Percentiles rank a stretch among this genome's conserved stretches.
Evolutionary conservation across 2,329 filamentous ascomycete species (phyloP).

Genomic region (Aspergillus neoniger): DNA sequence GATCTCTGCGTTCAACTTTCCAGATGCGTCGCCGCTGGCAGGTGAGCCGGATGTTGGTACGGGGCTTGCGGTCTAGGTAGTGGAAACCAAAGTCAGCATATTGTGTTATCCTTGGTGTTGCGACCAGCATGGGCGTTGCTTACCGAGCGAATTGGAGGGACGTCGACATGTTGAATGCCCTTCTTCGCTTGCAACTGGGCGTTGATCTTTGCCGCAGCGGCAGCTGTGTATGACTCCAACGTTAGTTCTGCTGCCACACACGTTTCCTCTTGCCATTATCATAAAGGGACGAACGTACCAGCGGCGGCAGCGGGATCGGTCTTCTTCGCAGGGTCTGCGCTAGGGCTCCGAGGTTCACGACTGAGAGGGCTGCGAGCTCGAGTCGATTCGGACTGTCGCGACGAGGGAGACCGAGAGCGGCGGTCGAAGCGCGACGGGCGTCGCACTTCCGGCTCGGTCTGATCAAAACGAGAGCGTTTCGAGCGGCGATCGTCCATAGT

Average conservation of each 20-base stretch:
- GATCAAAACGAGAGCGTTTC: slow-evolving; percentile 93
- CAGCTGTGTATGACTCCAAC: slow-evolving; percentile 57
- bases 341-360: slow-evolving; percentile 53
- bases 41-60: slow-evolving; percentile 58
- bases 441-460: slow-evolving; percentile 79
- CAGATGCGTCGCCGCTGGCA: slow-evolving; percentile 48
- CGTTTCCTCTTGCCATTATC: neutral
- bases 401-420: slow-evolving; percentile 79
- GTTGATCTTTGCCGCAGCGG: slow-evolving; percentile 85
- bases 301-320: slow-evolving; percentile 77
- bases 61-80: slow-evolving; percentile 49
- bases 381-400: slow-evolving; percentile 65
- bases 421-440: slow-evolving; percentile 82
- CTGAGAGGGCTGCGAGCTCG: slow-evolving; percentile 80
- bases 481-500: slow-evolving; percentile 72
- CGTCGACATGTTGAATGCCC: slow-evolving; percentile 86
- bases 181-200: slow-evolving; percentile 82
- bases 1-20: slow-evolving; percentile 77
- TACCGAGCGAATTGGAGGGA: slow-evolving; percentile 73
- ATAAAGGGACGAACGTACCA: slow-evolving; percentile 54
- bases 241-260: slow-evolving; percentile 11
- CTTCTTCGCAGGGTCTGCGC: slow-evolving; percentile 38
- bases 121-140: slow-evolving; percentile 18
- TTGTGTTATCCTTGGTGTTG: neutral
- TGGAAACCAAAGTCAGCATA: neutral